Percentiles rank a stretch among this genome's conserved stretches.
Conservation (phyloP, 1,284 basidiomycete genomes). For the Golubevia sp. region DNA sequence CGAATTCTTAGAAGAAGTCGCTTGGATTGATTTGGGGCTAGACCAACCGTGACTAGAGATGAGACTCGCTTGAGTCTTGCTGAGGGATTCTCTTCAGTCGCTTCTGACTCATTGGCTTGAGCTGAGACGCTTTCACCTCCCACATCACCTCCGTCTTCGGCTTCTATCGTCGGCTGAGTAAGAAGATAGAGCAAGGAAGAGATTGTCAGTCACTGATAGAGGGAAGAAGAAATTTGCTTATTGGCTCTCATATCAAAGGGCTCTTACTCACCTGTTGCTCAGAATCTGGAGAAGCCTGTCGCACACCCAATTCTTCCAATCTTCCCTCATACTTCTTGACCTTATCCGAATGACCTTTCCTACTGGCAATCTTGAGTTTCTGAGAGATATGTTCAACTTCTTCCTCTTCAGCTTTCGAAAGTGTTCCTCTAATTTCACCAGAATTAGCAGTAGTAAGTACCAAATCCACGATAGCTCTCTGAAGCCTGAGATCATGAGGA, state of each 20-base stretch:
- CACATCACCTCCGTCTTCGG: neutral
- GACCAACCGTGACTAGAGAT: constrained; percentile 38
- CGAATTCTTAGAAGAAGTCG: constrained; percentile 49
- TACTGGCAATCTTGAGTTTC: constrained; percentile 65
- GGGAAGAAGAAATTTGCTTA: neutral
- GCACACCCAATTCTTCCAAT: constrained; percentile 63
- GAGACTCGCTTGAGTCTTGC: constrained; percentile 30
- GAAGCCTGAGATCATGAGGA: constrained; percentile 18
- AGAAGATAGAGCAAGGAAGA: neutral
- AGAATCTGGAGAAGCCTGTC: neutral
- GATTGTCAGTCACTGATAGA: neutral
- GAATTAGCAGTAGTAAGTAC: constrained; percentile 8
- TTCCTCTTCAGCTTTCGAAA: constrained; percentile 65
- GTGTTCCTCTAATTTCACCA: constrained; percentile 60
- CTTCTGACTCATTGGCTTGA: neutral
- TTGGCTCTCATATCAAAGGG: too few relatives aligned
- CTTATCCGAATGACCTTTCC: constrained; percentile 66
- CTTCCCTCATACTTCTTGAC: constrained; percentile 65
- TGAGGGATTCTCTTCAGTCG: neutral
- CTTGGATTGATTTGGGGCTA: constrained; percentile 41
- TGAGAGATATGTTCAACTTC: constrained; percentile 65
- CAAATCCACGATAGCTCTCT: constrained; percentile 28
- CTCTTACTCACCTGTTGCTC: neutral
- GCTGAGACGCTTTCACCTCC: neutral
- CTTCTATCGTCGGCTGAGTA: neutral